Evolutionary conservation across 139 green algal species (phyloP), one percentile per base, ranked within the genome.

Genomic region (Chlamydomonas applanata): DNA sequence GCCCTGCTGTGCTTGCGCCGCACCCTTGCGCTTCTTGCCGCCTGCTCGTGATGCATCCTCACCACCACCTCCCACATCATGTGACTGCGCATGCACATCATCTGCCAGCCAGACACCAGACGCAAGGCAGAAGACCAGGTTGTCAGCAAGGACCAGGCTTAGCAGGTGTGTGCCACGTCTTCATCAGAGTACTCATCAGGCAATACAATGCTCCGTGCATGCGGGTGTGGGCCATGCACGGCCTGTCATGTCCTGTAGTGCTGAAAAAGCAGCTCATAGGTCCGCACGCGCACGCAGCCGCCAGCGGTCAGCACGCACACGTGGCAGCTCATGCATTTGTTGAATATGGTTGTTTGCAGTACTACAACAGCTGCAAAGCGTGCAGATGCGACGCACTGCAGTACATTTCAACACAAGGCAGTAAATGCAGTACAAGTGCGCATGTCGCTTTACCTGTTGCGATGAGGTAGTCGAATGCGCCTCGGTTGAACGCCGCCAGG

Each of bases 381-480:
- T 17, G 14, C 46, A 14, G 17, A 57, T 57, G 14, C 16, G 46
- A 57, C 46, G n/a, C n/a, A n/a, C n/a, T n/a, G n/a, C n/a, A n/a
- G n/a, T n/a, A n/a, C n/a, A n/a, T n/a, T n/a, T n/a, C n/a, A n/a
- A n/a, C n/a, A n/a, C n/a, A n/a, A n/a, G n/a, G n/a, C n/a, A n/a
- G n/a, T n/a, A n/a, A n/a, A n/a, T n/a, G n/a, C n/a, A n/a, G n/a
- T n/a, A n/a, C n/a, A n/a, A n/a, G n/a, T n/a, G 17, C 52, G 16
- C 54, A 65, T 17, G 20, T 65, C 13, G 40, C 14, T 68, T 63
- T 56, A 83, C 77, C 82, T 7, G 92, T 96, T 35, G 95, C 95
- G 64, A 98, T 94, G 1, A 98, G 78, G 75, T 92, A 93, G 81
- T 98, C 94, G 63, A 98, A 97, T 4, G 97, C 78, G 0, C 95